Base-by-base conservation (phyloP, 2,329 filamentous ascomycete species). In the Neonectria ditissima region DNA sequence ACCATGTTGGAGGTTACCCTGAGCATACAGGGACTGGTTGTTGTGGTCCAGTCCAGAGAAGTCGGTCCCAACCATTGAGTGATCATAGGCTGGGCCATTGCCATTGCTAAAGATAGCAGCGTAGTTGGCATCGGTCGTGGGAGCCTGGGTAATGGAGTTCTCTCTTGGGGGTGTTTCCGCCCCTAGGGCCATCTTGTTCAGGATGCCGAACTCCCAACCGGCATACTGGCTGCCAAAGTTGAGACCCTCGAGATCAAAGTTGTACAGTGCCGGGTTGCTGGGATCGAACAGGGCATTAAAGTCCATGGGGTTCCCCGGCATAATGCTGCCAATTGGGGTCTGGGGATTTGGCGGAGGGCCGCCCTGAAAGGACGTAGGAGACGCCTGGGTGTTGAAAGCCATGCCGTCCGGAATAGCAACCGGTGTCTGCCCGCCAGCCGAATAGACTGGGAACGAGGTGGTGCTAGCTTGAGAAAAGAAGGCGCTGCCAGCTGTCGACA, bases 141-240 rank as follows among this genome's bases (percentile, higher is more conserved):
- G 76, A 16, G 77, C 78, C 54, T 79, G 78, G 1, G 76, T 85
- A 75, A 76, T 78, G 70, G 76, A 84, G 78, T 70, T 86, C 79
- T 96, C 92, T 58, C 89, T 88, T 5, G 91, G 88, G 7, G 91
- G 89, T 16, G 89, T 92, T 71, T 96, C 92, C n/a, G 89, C 91
- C 14, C 92, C 63, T 13, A 80, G 68, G 5, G 93, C 93, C 92
- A 99, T 97, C 77, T 98, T 95, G 28, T 93, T 94, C 0, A 99
- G 87, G 87, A 98, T 97, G 57, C 94, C 92, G 77, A 98, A 97
- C 78, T 98, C 96, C 78, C 97, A 86, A 18, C 94, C 95, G 64
- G 94, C 95, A 75, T 98, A 99, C 68, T 97, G 93, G 76, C 96
- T 98, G 59, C 94, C 94, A 78, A 98, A 99, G 60, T 81, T 80